Conservation (phyloP, 805 yeast species). For the Candida patagonica region DNA sequence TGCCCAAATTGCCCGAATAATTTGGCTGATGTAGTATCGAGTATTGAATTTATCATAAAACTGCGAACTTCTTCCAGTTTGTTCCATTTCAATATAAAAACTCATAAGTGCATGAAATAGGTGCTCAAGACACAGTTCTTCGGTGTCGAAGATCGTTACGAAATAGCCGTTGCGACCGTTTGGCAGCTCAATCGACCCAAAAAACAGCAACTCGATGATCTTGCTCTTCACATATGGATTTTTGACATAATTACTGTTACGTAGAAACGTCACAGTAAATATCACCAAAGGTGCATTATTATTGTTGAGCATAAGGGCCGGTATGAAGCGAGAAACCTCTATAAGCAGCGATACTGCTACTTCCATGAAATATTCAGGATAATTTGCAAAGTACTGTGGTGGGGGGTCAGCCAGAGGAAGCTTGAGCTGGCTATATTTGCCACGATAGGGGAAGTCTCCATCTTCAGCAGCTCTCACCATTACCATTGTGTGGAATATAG, state of each 20-base stretch:
- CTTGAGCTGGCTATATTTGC: neutral
- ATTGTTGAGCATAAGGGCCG: slow-evolving; percentile 42
- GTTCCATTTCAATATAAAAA: slow-evolving; percentile 89
- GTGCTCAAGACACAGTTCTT: slow-evolving; percentile 53
- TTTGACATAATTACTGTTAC: slow-evolving; percentile 58
- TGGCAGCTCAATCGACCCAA: slow-evolving; percentile 48
- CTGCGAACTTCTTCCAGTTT: slow-evolving; percentile 90
- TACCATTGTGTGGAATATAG: slow-evolving; percentile 67
- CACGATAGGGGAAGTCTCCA: slow-evolving; percentile 31
- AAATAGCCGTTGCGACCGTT: slow-evolving; percentile 48
- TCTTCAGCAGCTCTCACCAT: slow-evolving; percentile 58
- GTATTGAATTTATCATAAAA: slow-evolving; percentile 93
- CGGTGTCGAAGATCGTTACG: slow-evolving; percentile 52
- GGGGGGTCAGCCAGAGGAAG: slow-evolving; percentile 12
- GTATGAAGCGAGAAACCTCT: slow-evolving; percentile 48
- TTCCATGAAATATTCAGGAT: slow-evolving; percentile 80
- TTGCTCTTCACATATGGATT: slow-evolving; percentile 90
- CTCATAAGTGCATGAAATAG: slow-evolving; percentile 77
- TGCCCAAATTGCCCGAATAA: slow-evolving; percentile 78
- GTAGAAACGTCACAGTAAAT: slow-evolving; percentile 59
- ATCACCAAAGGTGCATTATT: slow-evolving; percentile 43
- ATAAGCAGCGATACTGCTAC: slow-evolving; percentile 52
- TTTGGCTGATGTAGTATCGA: slow-evolving; percentile 75
- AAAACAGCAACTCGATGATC: slow-evolving; percentile 68
- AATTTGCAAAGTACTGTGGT: slow-evolving; percentile 59